Evolutionary conservation across 2,329 filamentous ascomycete species (phyloP), one percentile per base, ranked within the genome.

Genomic region (Diaporthe helianthi): DNA sequence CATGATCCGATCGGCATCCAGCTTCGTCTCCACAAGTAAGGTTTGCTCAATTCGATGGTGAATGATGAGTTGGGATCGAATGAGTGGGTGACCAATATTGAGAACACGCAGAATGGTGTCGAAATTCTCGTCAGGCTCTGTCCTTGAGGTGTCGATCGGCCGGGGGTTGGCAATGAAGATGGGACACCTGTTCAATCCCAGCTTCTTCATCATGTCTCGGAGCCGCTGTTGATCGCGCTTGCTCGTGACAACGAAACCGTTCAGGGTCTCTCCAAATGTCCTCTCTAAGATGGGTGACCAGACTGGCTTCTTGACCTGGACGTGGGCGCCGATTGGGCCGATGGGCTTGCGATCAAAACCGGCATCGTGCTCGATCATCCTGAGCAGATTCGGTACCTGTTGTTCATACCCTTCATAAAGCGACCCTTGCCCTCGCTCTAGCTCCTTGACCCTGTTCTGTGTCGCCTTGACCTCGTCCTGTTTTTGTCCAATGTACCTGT

Each of bases 271-370:
- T n/a, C 93, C 93, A 54, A 97, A 85, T 1, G 87, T 87, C 72
- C 87, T 91, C 77, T 99, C 96, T 17, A 99, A 79, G 52, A 97
- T 89, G 0, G 88, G 86, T 1, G 91, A 92, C 96, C 96, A 99
- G 74, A 93, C 86, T 1, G 93, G 91, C 73, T 95, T 90, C 44
- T 89, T 82, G 29, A 99, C 82, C 73, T 89, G 90, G 64, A 99
- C 85, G 75, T 96, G 87, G 29, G 89, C 83, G 36, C 94, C 96
- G 17, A 98, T 83, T 0, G 96, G 96, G 0, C 96, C 96, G 41
- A 98, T 83, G 2, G 96, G 96, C 71, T 86, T 90, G 52, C 87
- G 82, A 29, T 83, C 82, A 76, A 97, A 98, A 0, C 89, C 84
- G 2, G 72, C 79, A 69, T 97, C 93, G n/a, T 83, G 81, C 7